phyloP scores from a whole-genome alignment of 2,329 filamentous ascomycete species.

The Fusarium denticulatum region DNA sequence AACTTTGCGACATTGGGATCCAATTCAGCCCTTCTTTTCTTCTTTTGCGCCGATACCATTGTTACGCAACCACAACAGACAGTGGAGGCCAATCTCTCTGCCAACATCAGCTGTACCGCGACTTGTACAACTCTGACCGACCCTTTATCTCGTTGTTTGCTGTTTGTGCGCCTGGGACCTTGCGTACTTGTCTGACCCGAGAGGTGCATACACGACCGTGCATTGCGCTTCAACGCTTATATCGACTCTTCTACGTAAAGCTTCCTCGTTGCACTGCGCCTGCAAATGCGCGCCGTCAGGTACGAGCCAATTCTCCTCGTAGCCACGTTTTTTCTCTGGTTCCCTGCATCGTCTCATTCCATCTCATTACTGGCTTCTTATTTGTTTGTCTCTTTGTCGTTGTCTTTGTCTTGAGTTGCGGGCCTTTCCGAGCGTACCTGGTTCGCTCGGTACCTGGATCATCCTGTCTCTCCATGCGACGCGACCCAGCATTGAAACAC shows the following conservation, averaged over 20 bases:
- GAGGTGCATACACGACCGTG: conserved; percentile 9
- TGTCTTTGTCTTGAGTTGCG: conserved; percentile 7
- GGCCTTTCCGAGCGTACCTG: conserved; percentile 34
- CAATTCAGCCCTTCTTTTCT: not conserved
- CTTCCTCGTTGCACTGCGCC: conserved; percentile 21
- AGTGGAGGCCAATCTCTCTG: conserved; percentile 1
- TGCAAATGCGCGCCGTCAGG: conserved; percentile 34
- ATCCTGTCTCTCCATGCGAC: conserved; percentile 37
- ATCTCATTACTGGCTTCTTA: not conserved
- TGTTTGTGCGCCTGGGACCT: conserved; percentile 24
- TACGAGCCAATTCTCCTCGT: conserved; percentile 20
- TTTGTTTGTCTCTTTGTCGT: not conserved
- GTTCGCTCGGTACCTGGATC: conserved; percentile 17
- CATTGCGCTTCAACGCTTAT: conserved; percentile 16
- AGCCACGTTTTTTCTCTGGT: not conserved
- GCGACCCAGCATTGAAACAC: conserved; percentile 39
- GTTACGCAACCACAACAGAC: not conserved
- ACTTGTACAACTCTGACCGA: conserved; percentile 3
- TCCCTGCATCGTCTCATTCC: not conserved
- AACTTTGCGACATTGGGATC: not conserved
- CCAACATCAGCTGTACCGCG: not conserved
- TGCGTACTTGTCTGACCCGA: conserved; percentile 23
- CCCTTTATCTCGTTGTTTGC: conserved; percentile 23
- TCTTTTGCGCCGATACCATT: not conserved
- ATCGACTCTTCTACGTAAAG: not conserved